Evolutionary conservation across 768 basidiomycete species (phyloP).

Genomic region (Thelephora aurantiotincta): DNA sequence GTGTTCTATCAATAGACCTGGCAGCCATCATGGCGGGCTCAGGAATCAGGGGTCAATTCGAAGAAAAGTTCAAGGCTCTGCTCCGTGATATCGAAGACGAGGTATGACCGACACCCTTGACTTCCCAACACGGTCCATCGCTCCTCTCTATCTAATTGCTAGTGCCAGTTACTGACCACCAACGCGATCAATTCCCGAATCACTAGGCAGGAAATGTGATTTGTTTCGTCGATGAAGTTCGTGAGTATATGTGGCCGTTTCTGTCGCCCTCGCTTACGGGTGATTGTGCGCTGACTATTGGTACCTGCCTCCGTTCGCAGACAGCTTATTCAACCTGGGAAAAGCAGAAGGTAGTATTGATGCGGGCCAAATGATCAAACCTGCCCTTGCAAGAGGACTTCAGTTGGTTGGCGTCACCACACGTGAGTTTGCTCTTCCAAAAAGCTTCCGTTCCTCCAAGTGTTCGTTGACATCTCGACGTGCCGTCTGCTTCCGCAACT

Average conservation of each 20-base stretch:
- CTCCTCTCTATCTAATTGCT: slow-evolving; percentile 1
- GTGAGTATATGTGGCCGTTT: slow-evolving; percentile 28
- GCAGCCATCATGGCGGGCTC: slow-evolving; percentile 79
- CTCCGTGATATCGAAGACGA: slow-evolving; percentile 85
- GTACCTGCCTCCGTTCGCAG: slow-evolving; percentile 17
- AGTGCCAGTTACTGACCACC: too few relatives aligned
- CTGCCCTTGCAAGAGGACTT: slow-evolving; percentile 74
- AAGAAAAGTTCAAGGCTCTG: slow-evolving; percentile 85
- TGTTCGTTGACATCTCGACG: too few relatives aligned
- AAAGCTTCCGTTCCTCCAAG: too few relatives aligned
- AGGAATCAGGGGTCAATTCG: slow-evolving; percentile 84
- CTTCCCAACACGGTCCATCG: slow-evolving; percentile 12
- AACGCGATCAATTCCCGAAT: slow-evolving; percentile 8
- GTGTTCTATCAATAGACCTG: slow-evolving; percentile 79
- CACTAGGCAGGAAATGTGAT: slow-evolving; percentile 56
- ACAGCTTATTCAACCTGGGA: slow-evolving; percentile 75
- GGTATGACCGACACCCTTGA: slow-evolving; percentile 18
- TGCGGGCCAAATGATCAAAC: slow-evolving; percentile 89
- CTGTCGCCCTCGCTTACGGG: background rate
- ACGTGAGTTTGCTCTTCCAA: slow-evolving; percentile 28
- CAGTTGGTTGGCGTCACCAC: slow-evolving; percentile 88
- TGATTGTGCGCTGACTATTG: background rate
- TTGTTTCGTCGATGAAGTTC: slow-evolving; percentile 91
- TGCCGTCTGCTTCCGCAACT: too few relatives aligned
- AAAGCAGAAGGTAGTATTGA: slow-evolving; percentile 89